A percentile compares a stretch with the other conserved stretches of the same genome.
These are phyloP conservation scores for Tetragonia tetragonoides DNA, from an alignment of 148 eudicot genomes.

Conservation along the genomic window DNA sequence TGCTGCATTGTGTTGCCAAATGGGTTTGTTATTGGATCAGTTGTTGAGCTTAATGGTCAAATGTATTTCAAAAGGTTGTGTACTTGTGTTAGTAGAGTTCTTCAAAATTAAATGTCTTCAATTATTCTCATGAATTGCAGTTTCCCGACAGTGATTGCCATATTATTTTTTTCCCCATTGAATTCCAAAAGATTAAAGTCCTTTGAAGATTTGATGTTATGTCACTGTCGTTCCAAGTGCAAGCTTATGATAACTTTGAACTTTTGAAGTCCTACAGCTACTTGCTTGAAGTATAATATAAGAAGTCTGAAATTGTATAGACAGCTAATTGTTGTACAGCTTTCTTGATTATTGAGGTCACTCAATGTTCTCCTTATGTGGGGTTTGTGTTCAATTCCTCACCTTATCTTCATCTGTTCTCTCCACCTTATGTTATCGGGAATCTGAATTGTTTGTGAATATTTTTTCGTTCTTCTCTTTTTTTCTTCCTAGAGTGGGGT, in stretches of 20 bases:
- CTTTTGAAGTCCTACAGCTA: neutral
- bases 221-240: neutral
- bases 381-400: neutral
- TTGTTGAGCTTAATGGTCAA: neutral
- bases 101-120: neutral
- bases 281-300: neutral
- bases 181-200: neutral
- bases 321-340: neutral
- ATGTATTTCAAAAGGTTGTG: neutral
- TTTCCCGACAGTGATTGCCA: neutral
- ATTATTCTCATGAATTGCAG: neutral
- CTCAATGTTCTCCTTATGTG: neutral
- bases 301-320: neutral
- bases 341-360: neutral
- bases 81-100: no score
- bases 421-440: no score
- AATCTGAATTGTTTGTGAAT: no score
- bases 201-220: neutral
- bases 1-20: neutral
- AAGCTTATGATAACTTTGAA: neutral
- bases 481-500: no score
- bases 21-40: neutral
- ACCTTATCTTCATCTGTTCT: neutral
- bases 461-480: no score
- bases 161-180: neutral